These are phyloP conservation scores for Puccinia polysora DNA, from an alignment of 1,284 basidiomycete genomes.

Conservation along the genomic window DNA sequence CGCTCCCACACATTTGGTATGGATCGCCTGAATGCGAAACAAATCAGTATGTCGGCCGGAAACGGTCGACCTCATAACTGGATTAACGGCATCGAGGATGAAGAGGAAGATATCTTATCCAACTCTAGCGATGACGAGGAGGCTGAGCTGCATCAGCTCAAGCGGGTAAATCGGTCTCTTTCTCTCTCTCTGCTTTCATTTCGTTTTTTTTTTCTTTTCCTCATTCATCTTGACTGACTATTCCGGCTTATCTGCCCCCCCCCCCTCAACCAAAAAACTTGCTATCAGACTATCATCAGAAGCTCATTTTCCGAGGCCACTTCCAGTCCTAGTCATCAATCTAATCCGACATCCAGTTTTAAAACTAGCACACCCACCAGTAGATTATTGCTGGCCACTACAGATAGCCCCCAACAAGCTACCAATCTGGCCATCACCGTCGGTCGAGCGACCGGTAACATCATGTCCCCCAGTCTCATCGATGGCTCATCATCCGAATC, in stretches of 20 bases:
- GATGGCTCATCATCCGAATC: not conserved
- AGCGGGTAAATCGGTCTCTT: no score
- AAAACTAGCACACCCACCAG: conserved; percentile 34
- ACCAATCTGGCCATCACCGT: conserved; percentile 21
- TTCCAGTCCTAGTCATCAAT: not conserved
- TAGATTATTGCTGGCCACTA: conserved; percentile 12
- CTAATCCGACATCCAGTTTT: not conserved
- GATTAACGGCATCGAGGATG: conserved; percentile 38
- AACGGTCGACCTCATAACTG: conserved; percentile 34
- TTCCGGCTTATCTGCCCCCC: no score
- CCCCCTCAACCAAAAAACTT: no score
- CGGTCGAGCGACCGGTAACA: conserved; percentile 16
- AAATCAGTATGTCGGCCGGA: conserved; percentile 14
- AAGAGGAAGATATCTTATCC: conserved; percentile 35
- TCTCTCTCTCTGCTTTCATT: no score
- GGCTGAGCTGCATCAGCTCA: conserved; percentile 15
- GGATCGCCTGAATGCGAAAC: conserved; percentile 1
- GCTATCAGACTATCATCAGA: conserved; percentile 17
- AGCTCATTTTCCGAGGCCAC: not conserved
- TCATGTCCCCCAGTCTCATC: conserved; percentile 7
- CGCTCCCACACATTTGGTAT: conserved; percentile 37
- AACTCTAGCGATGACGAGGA: conserved; percentile 40
- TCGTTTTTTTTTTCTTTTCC: no score
- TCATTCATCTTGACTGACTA: no score
- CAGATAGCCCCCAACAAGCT: not conserved